Evolutionary conservation across 2,329 filamentous ascomycete genomes (phyloP), one percentile per base, ranked within the genome.

Genomic region (Endoconidiophora polonica): DNA sequence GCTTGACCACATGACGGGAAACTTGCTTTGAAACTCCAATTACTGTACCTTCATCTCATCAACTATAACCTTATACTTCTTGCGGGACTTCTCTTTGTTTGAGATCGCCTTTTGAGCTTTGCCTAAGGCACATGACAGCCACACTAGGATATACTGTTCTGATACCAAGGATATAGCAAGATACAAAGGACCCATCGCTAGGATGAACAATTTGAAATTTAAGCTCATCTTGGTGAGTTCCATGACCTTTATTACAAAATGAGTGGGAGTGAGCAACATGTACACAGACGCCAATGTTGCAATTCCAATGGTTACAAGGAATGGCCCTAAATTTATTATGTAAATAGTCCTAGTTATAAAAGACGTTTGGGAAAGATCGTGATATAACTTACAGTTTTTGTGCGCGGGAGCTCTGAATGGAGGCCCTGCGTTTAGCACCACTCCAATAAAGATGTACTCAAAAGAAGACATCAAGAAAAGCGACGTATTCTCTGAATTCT

Each of bases 401-500:
- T 69, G 69, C 68, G 87, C 86, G 14, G 77, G 75, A 58, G 91
- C 83, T 49, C 91, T 74, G 67, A 94, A 98, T 0, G 91, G 91
- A 33, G 77, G 79, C 1, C 91, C 93, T n/a, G 91, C 86, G 58
- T 83, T 94, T 26, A 98, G 72, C 1, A 96, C 83, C 38, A 96
- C 73, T 3, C 86, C 91, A 0, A 86, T 84, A 20, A 95, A 72
- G 37, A 94, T 93, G 63, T 98, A 98, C 62, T 96, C 88, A 59
- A 88, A 96, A 62, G 87, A 95, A 1, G 84, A 93, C 4, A 88
- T 71, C 26, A 96, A 67, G 68, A 98, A 98, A 1, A 98, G 68
- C 0, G 83, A 79, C 0, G 90, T 94, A 59, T 98, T 96, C 59
- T 96, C 84, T 7, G 86, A 94, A 63, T 96, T 96, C 58, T 82